phyloP scores from a whole-genome alignment of 2,329 filamentous ascomycete genomes.

The Elsinoe necatrix region DNA sequence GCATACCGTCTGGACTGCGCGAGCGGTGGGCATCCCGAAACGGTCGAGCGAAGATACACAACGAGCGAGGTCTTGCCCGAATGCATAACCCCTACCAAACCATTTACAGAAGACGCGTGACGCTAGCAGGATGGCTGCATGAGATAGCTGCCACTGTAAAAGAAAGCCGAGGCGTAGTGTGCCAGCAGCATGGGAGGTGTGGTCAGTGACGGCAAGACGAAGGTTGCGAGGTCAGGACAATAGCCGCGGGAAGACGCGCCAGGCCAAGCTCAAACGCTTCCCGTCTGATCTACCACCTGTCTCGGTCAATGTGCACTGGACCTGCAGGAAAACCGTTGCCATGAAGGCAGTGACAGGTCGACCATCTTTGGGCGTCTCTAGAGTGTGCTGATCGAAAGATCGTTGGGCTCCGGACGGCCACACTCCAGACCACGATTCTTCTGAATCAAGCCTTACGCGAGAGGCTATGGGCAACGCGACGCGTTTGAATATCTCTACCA shows the following conservation, averaged over 20 bases:
- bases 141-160: conserved; percentile 8
- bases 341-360: conserved; percentile 9
- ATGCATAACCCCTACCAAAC: conserved; percentile 5
- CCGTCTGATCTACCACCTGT: neutral
- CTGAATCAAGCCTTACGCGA: neutral
- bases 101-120: neutral
- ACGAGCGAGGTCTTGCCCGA: neutral
- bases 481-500: neutral
- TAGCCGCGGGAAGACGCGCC: conserved; percentile 12
- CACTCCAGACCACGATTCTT: neutral
- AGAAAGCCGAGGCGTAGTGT: neutral
- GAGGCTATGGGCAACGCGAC: neutral
- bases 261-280: conserved; percentile 11
- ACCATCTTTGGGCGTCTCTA: neutral
- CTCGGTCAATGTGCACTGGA: conserved; percentile 1
- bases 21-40: conserved; percentile 11
- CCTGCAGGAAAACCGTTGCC: conserved; percentile 12
- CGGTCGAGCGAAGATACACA: conserved; percentile 7
- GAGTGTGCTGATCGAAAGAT: neutral
- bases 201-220: neutral
- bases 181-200: neutral
- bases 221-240: conserved; percentile 2
- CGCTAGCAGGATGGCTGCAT: conserved; percentile 6
- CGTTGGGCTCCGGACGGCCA: neutral
- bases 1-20: conserved; percentile 9